These are phyloP conservation scores for Acanthamoeba healyi DNA, from an alignment of 208 protist species.

Conservation along the genomic window DNA sequence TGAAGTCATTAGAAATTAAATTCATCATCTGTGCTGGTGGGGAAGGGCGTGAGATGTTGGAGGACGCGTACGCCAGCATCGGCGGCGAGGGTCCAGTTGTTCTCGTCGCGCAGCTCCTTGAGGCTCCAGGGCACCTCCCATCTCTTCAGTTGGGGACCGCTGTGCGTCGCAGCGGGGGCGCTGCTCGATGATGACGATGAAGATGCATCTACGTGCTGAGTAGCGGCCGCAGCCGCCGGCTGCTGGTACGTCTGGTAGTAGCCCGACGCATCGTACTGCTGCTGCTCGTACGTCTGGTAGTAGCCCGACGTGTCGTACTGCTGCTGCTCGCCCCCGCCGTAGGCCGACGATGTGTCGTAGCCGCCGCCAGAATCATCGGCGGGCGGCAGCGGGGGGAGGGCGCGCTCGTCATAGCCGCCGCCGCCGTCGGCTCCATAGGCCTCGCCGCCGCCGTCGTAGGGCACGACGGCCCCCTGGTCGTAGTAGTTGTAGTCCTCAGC, in stretches of 20 bases:
- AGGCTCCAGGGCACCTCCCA: slow-evolving; percentile 66
- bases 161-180: not conserved
- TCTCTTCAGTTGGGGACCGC: slow-evolving; percentile 22
- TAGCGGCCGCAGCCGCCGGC: not conserved
- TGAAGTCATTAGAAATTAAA: not conserved
- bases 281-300: not conserved
- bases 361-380: not conserved
- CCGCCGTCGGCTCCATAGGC: no score
- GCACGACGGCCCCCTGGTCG: not conserved
- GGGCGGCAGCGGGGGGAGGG: not conserved
- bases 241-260: slow-evolving; percentile 40
- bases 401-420: no score
- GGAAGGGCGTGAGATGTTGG: no score
- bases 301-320: not conserved
- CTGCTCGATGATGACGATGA: no score
- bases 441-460: not conserved
- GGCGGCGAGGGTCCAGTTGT: slow-evolving; percentile 50
- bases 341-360: not conserved
- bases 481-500: no score
- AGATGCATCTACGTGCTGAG: not conserved
- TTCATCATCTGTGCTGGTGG: no score
- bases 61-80: slow-evolving; percentile 33
- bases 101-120: slow-evolving; percentile 40
- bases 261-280: not conserved
- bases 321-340: not conserved